phyloP scores from a whole-genome alignment of 805 yeast species.

The Lipomyces spencermartinsiae region DNA sequence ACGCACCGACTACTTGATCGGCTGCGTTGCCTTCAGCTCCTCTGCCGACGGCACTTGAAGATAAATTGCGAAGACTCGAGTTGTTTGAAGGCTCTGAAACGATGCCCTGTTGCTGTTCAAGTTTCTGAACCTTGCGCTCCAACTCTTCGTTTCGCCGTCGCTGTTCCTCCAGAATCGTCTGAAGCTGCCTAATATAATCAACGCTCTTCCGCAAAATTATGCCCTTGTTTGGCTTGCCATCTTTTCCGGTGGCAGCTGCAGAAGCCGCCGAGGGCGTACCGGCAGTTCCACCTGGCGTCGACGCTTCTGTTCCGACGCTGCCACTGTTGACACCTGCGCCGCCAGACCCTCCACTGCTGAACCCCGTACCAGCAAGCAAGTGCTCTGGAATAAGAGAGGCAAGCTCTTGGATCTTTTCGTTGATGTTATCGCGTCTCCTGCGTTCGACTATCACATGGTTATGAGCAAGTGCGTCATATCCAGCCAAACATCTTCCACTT shows the following conservation, averaged over 20 bases:
- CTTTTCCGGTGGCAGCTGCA: slow-evolving; percentile 46
- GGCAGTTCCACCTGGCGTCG: slow-evolving; percentile 18
- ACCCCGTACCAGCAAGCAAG: slow-evolving; percentile 35
- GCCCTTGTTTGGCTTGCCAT: slow-evolving; percentile 81
- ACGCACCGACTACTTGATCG: neutral
- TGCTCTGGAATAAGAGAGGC: slow-evolving; percentile 76
- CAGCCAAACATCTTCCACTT: neutral
- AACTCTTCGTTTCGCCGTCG: slow-evolving; percentile 32
- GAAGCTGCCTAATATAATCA: slow-evolving; percentile 67
- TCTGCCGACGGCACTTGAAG: neutral
- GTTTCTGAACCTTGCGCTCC: slow-evolving; percentile 17
- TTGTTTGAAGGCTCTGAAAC: neutral
- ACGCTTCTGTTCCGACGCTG: slow-evolving; percentile 31
- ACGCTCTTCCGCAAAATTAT: slow-evolving; percentile 78
- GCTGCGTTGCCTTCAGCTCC: neutral
- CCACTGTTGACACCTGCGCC: slow-evolving; percentile 33
- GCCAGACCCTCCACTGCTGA: slow-evolving; percentile 10
- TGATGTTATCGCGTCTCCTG: slow-evolving; percentile 86
- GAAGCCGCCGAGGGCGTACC: slow-evolving; percentile 29
- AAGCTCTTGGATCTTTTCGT: slow-evolving; percentile 84
- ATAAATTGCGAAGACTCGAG: neutral
- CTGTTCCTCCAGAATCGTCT: slow-evolving; percentile 27
- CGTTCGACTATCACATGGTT: slow-evolving; percentile 66
- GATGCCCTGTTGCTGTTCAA: slow-evolving; percentile 22
- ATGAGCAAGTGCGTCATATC: neutral